Base-by-base conservation (phyloP, 805 yeast genomes). In the Cephaloascus albidus region DNA sequence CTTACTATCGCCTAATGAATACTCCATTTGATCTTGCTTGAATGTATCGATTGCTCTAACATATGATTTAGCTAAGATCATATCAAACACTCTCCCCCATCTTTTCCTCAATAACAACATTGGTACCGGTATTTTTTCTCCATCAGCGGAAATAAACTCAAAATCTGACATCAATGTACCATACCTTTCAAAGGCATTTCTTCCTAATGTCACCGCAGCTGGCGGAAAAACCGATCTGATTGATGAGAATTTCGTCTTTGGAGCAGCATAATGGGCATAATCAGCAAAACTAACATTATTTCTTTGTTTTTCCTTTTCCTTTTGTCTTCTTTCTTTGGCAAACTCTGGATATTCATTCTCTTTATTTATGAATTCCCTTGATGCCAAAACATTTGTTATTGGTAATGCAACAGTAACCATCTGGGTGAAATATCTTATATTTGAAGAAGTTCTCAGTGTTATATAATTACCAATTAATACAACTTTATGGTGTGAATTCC, bases 401-500 rank as follows among this genome's bases (percentile, higher is more conserved):
- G 82, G 81, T 37, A 78, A 60, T 36, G 74, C 71, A 23, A 76
- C 72, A 1, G 76, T 65, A 2, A 75, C 55, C 51, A 78, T 51
- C 33, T 60, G 55, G 41, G 65, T 74, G 68, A 53, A 77, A 46
- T 57, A 72, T 36, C 76, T 59, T 14, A 70, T 60, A 39, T 72
- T 60, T 38, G 76, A 68, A 3, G 72, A 60, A 3, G 77, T 66
- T 33, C 53, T 53, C 1, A 70, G 57, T 3, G 74, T 65, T n/a
- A 65, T 58, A 26, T 53, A 49, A 45, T 68, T 70, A 1, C 93
- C 93, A 28, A 84, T 49, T 20, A 81, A 55, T 1, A 81, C 60
- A 1, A 81, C 77, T 52, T 77, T 78, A 51, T 84, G 90, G 55
- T 84, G 94, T 1, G 89, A 80, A 26, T 71, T 72, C 94, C 94